Evolutionary conservation across 176 grass and related monocot species (phyloP), one percentile per base, ranked within the genome.

Genomic region (Puccinellia tenuiflora): DNA sequence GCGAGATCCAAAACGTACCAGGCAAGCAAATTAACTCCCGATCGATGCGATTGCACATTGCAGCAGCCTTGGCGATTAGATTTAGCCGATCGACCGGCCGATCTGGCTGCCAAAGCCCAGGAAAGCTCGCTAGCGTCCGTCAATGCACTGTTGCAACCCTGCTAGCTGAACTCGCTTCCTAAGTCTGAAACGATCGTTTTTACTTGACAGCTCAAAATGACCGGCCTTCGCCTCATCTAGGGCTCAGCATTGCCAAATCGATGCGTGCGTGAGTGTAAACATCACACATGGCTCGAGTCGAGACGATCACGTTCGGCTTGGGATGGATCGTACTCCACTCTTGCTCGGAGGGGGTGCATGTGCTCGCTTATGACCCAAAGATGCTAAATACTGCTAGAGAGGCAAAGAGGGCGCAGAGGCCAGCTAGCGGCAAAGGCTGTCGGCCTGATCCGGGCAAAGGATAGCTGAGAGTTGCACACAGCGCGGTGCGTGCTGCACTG

Each of bases 1-100:
- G 65, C 51, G 24, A 77, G 80, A 88, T 88, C 65, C 86, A 79
- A 83, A 52, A 43, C 86, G 80, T 83, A 25, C 14, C 30, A 79
- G 64, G 35, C 54, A 88, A 83, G 86, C 81, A 79, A 88, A 82
- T 61, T 22, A 73, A 67, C 38, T 13, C 47, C 59, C 11, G 43
- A 40, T 8, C 37, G 70, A 65, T 53, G 31, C 72, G 35, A 1
- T 42, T 73, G 12, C 24, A 52, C 25, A 1, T 42, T 73, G 12
- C 24, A 52, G 46, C 63, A 74, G 68, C 78, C 46, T 81, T 42
- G 45, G 24, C 8, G 78, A 9, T 79, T 35, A 47, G 64, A 28
- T 85, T 57, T 59, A 63, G 24, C 57, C 18, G 25, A 61, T 61
- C 0, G 56, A 14, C 26, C 56, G 56, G 1, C 24, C 24, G 5